Percentiles rank a stretch among this genome's conserved stretches.
Conservation (phyloP, 768 basidiomycete genomes). For the Mycena rosella region DNA sequence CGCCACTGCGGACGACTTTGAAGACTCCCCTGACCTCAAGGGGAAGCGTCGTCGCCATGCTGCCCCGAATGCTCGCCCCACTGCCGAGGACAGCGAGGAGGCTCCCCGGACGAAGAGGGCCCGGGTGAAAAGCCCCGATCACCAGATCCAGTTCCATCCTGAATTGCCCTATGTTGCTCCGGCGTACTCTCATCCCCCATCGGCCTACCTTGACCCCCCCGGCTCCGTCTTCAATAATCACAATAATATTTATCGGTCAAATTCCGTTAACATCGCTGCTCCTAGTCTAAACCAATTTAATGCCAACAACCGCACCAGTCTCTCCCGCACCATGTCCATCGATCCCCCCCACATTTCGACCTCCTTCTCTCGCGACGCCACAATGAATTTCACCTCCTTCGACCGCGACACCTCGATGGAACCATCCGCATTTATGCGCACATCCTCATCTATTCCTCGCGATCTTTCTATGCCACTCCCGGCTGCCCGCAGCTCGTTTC, state of each 20-base stretch:
- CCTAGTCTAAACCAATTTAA: conserved; percentile 39
- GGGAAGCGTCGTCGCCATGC: conserved; percentile 69
- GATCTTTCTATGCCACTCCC: conserved; percentile 64
- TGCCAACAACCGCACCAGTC: conserved; percentile 46
- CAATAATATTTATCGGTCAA: conserved; percentile 32
- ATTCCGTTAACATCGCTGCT: conserved; percentile 41
- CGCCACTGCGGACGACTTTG: conserved; percentile 63
- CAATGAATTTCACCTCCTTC: conserved; percentile 55
- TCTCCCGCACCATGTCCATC: conserved; percentile 78
- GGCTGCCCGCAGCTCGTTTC: conserved; percentile 63
- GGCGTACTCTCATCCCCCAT: conserved; percentile 35
- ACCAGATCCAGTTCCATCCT: conserved; percentile 46
- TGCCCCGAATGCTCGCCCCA: conserved; percentile 40
- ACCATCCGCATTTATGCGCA: conserved; percentile 38
- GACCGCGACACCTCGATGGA: conserved; percentile 59
- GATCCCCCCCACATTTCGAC: conserved; percentile 65
- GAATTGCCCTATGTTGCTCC: conserved; percentile 33
- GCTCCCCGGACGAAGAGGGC: conserved; percentile 63
- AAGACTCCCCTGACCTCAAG: conserved; percentile 59
- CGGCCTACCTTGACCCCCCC: conserved; percentile 69
- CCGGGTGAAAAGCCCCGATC: conserved; percentile 64
- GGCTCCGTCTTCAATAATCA: conserved; percentile 53
- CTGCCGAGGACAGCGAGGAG: conserved; percentile 50
- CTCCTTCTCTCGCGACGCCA: conserved; percentile 55
- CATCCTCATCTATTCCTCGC: conserved; percentile 47